Evolutionary conservation across 177 flowering plant species (phyloP), one percentile per base, ranked within the genome.

Genomic region (Vitis hybrid): DNA sequence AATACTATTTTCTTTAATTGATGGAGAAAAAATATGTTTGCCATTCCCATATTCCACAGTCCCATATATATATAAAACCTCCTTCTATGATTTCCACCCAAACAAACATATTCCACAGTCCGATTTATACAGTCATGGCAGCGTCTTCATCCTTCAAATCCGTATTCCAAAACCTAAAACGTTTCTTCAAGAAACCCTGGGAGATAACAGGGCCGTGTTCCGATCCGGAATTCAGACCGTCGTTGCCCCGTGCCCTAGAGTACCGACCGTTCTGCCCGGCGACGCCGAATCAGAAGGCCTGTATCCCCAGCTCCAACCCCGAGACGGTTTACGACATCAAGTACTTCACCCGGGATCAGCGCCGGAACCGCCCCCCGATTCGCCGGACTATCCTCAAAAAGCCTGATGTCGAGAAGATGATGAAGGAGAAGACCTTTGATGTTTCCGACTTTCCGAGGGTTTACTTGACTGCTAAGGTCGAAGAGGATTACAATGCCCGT

Each of bases 281-380:
- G 64, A 84, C 97, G 13, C 54, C 52, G 1, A 73, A 73, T 4
- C 67, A 14, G n/a, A 71, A 75, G 64, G 84, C 94, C 64, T 70
- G 77, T 65, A 67, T 95, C 19, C 98, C 98, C 22, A 80, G 82
- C 18, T 83, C 98, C 56, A 51, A 89, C 31, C 98, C 97, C 6
- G 97, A 92, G 15, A 89, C 89, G 17, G 98, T 95, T 14, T 95
- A 56, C 79, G 94, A 92, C 77, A 95, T 95, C 86, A 88, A 91
- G 80, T 95, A 95, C 75, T 90, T 59, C 81, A 0, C 86, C 50
- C 89, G 98, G 3, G 98, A 95, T 49, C 97, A 87, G 74, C 91
- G 95, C 63, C 89, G 97, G 59, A 91, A 90, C 76, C 90, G 94
- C 24, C 94, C 95, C 0, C 92, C 95, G 1, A 83, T 88, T 65